These are phyloP conservation scores for Clathrus columnatus DNA, from an alignment of 768 basidiomycete species.

Conservation along the genomic window DNA sequence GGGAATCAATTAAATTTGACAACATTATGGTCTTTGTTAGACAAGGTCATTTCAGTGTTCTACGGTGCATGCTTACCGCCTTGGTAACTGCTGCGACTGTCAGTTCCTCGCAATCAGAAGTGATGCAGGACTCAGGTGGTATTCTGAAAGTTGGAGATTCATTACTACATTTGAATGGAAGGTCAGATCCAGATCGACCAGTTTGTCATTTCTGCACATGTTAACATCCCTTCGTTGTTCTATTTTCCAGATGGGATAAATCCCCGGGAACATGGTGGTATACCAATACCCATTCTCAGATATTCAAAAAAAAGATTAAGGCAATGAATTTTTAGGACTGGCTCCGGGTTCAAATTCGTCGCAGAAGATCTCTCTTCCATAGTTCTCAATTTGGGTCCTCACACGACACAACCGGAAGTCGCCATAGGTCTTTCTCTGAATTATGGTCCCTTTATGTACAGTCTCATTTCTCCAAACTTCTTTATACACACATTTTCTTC, in stretches of 20 bases:
- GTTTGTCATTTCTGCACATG: background rate
- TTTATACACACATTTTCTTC: background rate
- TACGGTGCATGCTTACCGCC: background rate
- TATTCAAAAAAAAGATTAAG: background rate
- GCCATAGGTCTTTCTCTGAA: conserved; percentile 41
- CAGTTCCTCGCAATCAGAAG: background rate
- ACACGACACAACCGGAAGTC: conserved; percentile 39
- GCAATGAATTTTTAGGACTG: conserved; percentile 30
- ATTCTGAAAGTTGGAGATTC: conserved; percentile 3
- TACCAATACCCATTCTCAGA: conserved; percentile 12
- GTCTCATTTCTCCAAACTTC: background rate
- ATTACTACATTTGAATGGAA: conserved; percentile 3
- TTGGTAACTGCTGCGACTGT: background rate
- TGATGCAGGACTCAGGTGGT: background rate
- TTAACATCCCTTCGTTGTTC: background rate
- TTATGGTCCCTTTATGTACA: conserved; percentile 32
- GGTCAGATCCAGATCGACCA: background rate
- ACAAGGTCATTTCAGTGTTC: background rate
- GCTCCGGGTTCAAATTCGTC: conserved; percentile 45
- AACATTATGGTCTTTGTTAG: background rate
- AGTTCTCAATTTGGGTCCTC: conserved; percentile 36
- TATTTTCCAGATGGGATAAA: conserved; percentile 33
- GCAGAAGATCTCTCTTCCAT: conserved; percentile 35
- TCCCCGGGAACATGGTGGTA: conserved; percentile 51
- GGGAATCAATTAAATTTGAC: background rate